Base-by-base conservation (phyloP, 345 rosid genomes). In the Viola odorata region DNA sequence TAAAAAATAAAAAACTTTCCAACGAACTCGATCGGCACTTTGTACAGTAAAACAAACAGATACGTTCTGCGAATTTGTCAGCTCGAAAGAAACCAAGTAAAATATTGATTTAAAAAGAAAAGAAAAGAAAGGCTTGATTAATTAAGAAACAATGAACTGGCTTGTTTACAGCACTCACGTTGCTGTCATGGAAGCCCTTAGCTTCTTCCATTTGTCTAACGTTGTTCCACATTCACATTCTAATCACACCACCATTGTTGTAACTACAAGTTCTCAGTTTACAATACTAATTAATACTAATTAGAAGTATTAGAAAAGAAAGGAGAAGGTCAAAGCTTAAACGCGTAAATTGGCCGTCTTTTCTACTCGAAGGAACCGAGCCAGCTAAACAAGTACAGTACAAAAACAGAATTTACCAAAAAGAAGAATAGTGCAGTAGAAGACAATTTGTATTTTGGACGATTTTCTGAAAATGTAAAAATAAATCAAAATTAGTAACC, bases 161-260 rank as follows among this genome's bases (percentile, higher is more conserved):
- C 2, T 23, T 23, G 32, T 23, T 23, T 23, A 23, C 32, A 23
- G 32, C 66, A 74, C 62, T 75, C 50, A 12, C 47, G 73, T 75
- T 58, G 75, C 50, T 75, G 80, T 73, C 82, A 66, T 65, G 59
- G 74, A 69, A 59, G 65, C 63, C 59, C 58, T 65, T n/a, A n/a
- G n/a, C n/a, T n/a, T 63, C 71, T 61, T 80, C 78, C 77, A 69
- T 70, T 71, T 78, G 80, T 75, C 74, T 45, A 61, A 57, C 6
- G 61, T 45, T 64, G 53, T 50, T 57, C 47, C n/a, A n/a, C n/a
- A n/a, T n/a, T n/a, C 37, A 49, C 54, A 44, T n/a, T n/a, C n/a
- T n/a, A n/a, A n/a, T n/a, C n/a, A n/a, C n/a, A n/a, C 23, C 47
- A 8, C 16, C 12, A 41, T 8, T 32, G 17, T n/a, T 13, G 41